Conservation (phyloP, 352 stramenopile genomes). For the Globisporangium cylindrosporum region DNA sequence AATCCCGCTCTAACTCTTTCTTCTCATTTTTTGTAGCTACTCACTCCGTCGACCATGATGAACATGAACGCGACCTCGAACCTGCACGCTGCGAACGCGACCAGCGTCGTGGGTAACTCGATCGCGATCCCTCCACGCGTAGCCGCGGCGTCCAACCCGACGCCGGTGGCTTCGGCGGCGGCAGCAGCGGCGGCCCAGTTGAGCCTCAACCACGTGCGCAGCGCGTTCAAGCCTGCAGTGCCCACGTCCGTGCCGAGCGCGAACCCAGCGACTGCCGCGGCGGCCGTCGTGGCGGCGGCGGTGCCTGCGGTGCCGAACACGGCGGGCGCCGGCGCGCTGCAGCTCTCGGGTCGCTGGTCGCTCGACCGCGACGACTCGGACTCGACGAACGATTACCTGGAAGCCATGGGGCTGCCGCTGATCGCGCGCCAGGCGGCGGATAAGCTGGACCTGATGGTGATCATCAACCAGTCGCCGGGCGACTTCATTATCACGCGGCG, state of each 20-base stretch:
- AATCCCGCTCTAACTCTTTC: background rate
- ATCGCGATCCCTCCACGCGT: slow-evolving; percentile 63
- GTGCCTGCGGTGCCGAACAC: slow-evolving; percentile 55
- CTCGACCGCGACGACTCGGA: slow-evolving; percentile 86
- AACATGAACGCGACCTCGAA: slow-evolving; percentile 55
- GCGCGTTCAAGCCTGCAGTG: slow-evolving; percentile 64
- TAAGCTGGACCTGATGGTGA: slow-evolving; percentile 88
- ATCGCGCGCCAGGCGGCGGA: slow-evolving; percentile 85
- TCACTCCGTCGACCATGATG: slow-evolving; percentile 16
- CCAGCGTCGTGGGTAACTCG: slow-evolving; percentile 73
- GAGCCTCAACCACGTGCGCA: slow-evolving; percentile 69
- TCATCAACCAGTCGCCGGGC: slow-evolving; percentile 79
- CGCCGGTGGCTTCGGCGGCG: slow-evolving; percentile 25
- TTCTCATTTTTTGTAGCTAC: background rate
- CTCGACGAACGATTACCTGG: slow-evolving; percentile 88
- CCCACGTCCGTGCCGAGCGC: slow-evolving; percentile 29
- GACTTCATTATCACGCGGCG: slow-evolving; percentile 86
- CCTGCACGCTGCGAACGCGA: slow-evolving; percentile 78
- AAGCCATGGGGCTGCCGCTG: slow-evolving; percentile 77
- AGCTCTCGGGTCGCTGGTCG: slow-evolving; percentile 82
- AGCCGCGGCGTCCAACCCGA: slow-evolving; percentile 23
- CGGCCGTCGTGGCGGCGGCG: slow-evolving; percentile 21
- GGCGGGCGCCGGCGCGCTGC: slow-evolving; percentile 68
- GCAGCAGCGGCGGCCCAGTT: slow-evolving; percentile 35
- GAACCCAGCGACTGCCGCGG: slow-evolving; percentile 5